Percentiles rank a stretch among this genome's conserved stretches.
Conservation (phyloP, 1,139 yeast species). For the Yamadazyma oceani region DNA sequence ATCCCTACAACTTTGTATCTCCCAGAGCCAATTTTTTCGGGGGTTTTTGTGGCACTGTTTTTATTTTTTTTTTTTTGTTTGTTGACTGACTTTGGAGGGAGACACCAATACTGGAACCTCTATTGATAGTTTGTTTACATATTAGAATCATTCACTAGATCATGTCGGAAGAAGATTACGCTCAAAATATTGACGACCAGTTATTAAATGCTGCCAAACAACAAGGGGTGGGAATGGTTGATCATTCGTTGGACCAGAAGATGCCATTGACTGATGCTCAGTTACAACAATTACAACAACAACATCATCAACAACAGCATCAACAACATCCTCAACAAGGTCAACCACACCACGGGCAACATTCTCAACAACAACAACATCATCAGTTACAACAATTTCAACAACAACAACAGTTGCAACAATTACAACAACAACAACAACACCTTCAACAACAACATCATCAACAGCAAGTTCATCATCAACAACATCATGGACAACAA, state of each 20-base stretch:
- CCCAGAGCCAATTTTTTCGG: too few species aligned
- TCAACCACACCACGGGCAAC: conserved; percentile 16
- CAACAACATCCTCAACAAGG: conserved; percentile 9
- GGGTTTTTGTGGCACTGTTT: not conserved
- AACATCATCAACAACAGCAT: conserved; percentile 19
- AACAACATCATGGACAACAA: conserved; percentile 18
- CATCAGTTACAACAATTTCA: conserved; percentile 17
- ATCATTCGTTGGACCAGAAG: conserved; percentile 10
- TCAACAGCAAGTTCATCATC: conserved; percentile 18
- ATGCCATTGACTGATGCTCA: conserved; percentile 8
- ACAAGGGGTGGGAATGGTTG: conserved; percentile 28
- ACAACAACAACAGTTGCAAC: conserved; percentile 10
- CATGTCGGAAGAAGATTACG: conserved; percentile 33
- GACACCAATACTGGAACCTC: too few species aligned
- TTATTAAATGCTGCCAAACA: conserved; percentile 40
- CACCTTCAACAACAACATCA: conserved; percentile 18
- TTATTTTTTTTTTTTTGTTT: conserved; percentile 1
- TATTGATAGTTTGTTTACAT: too few species aligned
- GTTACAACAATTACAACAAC: conserved; percentile 20
- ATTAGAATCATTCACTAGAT: too few species aligned
- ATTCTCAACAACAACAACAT: conserved; percentile 13
- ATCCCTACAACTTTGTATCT: too few species aligned
- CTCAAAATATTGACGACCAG: conserved; percentile 49
- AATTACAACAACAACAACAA: conserved; percentile 16
- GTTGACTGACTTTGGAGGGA: too few species aligned